Evolutionary conservation across 805 yeast genomes (phyloP).

Genomic region (Cyberlindnera mississippiensis): DNA sequence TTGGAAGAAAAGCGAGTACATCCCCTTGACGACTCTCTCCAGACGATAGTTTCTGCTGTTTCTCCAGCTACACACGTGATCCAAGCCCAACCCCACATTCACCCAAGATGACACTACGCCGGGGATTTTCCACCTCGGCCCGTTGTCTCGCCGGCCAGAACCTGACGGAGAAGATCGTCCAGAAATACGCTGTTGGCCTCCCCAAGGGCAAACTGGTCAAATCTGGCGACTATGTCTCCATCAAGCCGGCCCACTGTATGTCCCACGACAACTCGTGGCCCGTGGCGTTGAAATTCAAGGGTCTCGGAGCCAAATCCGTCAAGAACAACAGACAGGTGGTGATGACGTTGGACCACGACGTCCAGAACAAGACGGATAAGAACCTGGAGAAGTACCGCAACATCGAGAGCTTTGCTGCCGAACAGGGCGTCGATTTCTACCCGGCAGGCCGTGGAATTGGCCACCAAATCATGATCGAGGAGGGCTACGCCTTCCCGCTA

Average conservation of each 20-base stretch:
- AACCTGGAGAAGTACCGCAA: slow-evolving; percentile 84
- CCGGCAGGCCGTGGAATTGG: slow-evolving; percentile 99
- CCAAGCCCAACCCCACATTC: too few species aligned
- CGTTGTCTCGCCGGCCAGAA: slow-evolving; percentile 50
- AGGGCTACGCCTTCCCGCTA: slow-evolving; percentile 95
- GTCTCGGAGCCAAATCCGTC: slow-evolving; percentile 83
- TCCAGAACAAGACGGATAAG: slow-evolving; percentile 87
- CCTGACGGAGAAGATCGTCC: slow-evolving; percentile 93
- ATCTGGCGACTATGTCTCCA: slow-evolving; percentile 93
- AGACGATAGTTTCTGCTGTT: too few species aligned
- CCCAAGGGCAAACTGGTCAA: slow-evolving; percentile 71
- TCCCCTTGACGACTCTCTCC: too few species aligned
- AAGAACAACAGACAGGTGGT: slow-evolving; percentile 89
- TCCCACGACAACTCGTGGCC: slow-evolving; percentile 99
- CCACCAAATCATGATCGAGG: slow-evolving; percentile 98
- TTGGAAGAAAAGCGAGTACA: too few species aligned
- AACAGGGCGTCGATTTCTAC: slow-evolving; percentile 92
- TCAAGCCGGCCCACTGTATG: slow-evolving; percentile 96
- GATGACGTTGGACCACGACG: slow-evolving; percentile 96
- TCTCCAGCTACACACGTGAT: too few species aligned
- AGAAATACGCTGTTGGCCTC: slow-evolving; percentile 83
- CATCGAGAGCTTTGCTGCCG: slow-evolving; percentile 83
- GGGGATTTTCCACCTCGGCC: slow-evolving; percentile 23
- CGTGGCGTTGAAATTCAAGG: slow-evolving; percentile 93
- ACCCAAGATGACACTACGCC: slow-evolving; percentile 4